Percentiles rank a stretch among this genome's conserved stretches.
Evolutionary conservation across 768 basidiomycete genomes (phyloP).

Genomic region (Podaxis sp.): DNA sequence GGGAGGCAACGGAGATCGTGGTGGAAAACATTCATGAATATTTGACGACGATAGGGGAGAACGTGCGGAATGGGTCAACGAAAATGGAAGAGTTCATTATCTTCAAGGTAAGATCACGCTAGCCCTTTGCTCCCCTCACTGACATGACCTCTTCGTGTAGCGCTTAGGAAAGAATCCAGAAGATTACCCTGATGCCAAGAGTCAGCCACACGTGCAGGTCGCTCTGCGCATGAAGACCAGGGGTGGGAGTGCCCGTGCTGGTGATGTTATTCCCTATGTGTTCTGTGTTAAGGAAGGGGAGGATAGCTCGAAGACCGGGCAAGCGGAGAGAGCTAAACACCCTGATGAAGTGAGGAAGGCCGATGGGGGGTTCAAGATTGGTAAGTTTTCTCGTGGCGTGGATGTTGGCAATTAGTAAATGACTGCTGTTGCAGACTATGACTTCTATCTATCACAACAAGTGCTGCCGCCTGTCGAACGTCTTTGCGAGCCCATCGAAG

Average conservation of each 20-base stretch:
- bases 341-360: constrained; percentile 87
- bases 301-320: constrained; percentile 66
- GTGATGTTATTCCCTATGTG: constrained; percentile 95
- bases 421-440: constrained; percentile 60
- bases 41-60: constrained; percentile 69
- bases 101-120: constrained; percentile 66
- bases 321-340: constrained; percentile 90
- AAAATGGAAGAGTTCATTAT: constrained; percentile 94
- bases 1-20: constrained; percentile 85
- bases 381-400: constrained; percentile 32
- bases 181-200: constrained; percentile 95
- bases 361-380: constrained; percentile 66
- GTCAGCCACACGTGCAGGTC: constrained; percentile 95
- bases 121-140: neutral
- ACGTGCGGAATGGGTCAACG: constrained; percentile 73
- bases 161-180: constrained; percentile 95
- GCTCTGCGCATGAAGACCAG: constrained; percentile 86
- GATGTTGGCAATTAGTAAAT: neutral
- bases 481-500: constrained; percentile 94
- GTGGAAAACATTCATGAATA: constrained; percentile 94
- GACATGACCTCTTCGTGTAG: constrained; percentile 35
- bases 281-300: constrained; percentile 83
- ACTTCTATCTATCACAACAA: constrained; percentile 89
- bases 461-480: constrained; percentile 93
- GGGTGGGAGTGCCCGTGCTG: constrained; percentile 75